Base-by-base conservation (phyloP, 1,284 basidiomycete species). In the Malassezia sp. region DNA sequence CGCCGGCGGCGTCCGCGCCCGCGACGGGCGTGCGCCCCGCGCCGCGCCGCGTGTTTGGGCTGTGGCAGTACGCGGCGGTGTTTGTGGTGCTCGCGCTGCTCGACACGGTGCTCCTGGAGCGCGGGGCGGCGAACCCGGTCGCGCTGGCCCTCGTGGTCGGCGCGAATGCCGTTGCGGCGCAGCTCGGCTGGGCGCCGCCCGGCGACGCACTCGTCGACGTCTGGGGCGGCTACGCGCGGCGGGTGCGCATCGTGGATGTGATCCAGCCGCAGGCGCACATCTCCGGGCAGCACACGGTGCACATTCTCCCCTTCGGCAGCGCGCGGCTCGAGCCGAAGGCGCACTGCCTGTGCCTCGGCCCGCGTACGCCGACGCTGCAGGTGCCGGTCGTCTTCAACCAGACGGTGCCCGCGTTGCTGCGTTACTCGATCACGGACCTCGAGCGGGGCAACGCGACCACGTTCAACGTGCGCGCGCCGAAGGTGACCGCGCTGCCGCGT, bases 301-400 rank as follows among this genome's bases (percentile, higher is more conserved):
- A 83, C 57, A 84, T 88, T 76, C 85, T 85, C 3, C 86, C 86
- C 7, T 51, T 50, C 41, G 74, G 84, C 63, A 89, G 86, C 1
- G 87, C 85, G 12, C 80, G 81, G 34, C 73, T 90, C 15, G 85
- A 87, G 54, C 83, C 84, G 2, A 42, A 53, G 11, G 51, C 56
- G 11, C 45, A 53, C 10, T 68, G 65, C 12, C 85, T 81, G 70
- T 90, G 86, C 60, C 72, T 89, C 14, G 74, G 59, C 7, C 49
- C 79, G 0, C 69, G 78, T 2, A 73, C 78, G 5, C 73, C 74
- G 8, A 73, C 74, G 31, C 76, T 83, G 35, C 75, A 84, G 38
- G 72, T 90, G 36, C 85, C 87, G 2, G 73, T 90, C 24, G 74
- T 93, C 22, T 78, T 95, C 68, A 95, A 93, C 75, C 91, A 93